A percentile compares a stretch with the other conserved stretches of the same genome.
Evolutionary conservation across 306 rosid species (phyloP).

Genomic region (Lathyrus oleraceus): DNA sequence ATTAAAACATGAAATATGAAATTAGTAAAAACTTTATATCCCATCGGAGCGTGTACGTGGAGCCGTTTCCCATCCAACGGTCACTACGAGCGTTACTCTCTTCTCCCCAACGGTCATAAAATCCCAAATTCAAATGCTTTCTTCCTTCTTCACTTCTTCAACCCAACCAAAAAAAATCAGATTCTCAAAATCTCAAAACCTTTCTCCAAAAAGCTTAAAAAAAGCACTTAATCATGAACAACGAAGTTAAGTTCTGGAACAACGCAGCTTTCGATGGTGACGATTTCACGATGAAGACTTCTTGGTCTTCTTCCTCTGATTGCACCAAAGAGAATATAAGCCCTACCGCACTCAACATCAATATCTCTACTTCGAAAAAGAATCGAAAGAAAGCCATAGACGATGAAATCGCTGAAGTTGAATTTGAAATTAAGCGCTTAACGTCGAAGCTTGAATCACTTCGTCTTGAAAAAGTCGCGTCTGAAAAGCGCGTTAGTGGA

Average conservation of each 20-base stretch:
- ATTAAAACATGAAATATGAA: too few species aligned
- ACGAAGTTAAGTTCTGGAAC: constrained; percentile 37
- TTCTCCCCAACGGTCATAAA: constrained; percentile 29
- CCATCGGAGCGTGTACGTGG: not conserved
- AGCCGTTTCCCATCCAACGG: constrained; percentile 33
- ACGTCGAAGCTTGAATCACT: constrained; percentile 28
- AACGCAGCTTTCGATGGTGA: constrained; percentile 42
- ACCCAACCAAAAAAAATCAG: not conserved
- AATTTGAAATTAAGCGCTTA: constrained; percentile 34
- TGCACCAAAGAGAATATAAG: constrained; percentile 39
- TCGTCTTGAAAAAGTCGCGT: constrained; percentile 25
- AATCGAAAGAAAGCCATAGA: constrained; percentile 18
- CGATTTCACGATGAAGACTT: constrained; percentile 20
- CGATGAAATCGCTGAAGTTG: constrained; percentile 26
- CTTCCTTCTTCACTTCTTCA: not conserved
- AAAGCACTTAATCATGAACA: constrained; percentile 21
- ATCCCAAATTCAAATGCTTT: constrained; percentile 33
- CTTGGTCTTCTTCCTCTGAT: constrained; percentile 38
- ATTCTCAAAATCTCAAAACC: constrained; percentile 3
- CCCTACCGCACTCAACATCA: constrained; percentile 22
- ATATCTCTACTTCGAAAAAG: not conserved
- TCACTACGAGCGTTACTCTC: not conserved
- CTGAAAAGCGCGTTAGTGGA: constrained; percentile 21
- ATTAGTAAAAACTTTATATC: not conserved
- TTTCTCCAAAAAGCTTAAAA: not conserved